Base-by-base conservation (phyloP, 2,329 filamentous ascomycete species). In the Didymella arachidicola region DNA sequence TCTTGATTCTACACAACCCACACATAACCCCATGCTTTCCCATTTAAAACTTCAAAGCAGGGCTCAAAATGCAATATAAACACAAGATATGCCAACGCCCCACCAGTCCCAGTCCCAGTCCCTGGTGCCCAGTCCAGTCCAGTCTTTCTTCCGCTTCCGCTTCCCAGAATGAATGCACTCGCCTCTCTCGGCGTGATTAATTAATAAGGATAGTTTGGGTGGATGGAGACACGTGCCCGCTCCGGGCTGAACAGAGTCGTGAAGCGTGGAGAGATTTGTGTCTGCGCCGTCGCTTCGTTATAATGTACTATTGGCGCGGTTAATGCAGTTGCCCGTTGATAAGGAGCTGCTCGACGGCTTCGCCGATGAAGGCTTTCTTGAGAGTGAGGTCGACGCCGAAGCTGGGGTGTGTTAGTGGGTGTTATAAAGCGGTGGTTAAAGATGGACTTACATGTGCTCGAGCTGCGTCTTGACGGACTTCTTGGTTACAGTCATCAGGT, bases 401-500 rank as follows among this genome's bases (percentile, higher is more conserved):
- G 62, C 75, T 76, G 46, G 27, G 4, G 18, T 39, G 36, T 14
- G 62, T 73, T 68, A 74, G 70, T 57, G 14, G 42, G 14, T 51
- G 22, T 29, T 41, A 16, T 6, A 12, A 18, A 14, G 16, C 3
- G 25, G 5, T 10, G 41, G 22, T 7, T 19, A 18, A 16, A 11
- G 36, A 8, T 47, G 36, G 19, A 70, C 72, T 61, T 69, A 77
- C 75, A 93, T 86, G 72, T 88, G 87, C 83, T 99, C 95, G 57
- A 99, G 81, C 81, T 99, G 95, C 67, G 86, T 80, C 84, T 98
- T 98, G 79, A 99, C 91, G 70, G 91, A 92, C 87, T 99, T 99
- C 87, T 99, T 99, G 66, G 95, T 99, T 42, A 99, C 92, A 4
- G 87, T 93, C 95, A 99, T 99, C 73, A 99, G 81, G 79, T 99